Evolutionary conservation across 2,329 filamentous ascomycete genomes (phyloP).

Genomic region (Orbilia ellipsospora): DNA sequence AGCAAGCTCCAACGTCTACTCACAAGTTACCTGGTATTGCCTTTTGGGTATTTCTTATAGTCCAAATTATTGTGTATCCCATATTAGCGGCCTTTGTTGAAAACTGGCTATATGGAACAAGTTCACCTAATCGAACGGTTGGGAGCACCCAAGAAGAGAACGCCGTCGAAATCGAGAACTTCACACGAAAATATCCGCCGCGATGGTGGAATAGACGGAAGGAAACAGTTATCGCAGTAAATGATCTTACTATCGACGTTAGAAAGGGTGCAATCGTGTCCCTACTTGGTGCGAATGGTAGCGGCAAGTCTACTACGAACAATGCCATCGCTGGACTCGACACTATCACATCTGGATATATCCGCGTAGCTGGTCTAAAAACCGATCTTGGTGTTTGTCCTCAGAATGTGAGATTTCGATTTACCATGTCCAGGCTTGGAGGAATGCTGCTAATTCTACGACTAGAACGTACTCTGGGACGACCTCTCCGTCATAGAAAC

Average conservation of each 20-base stretch:
- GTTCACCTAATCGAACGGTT: constrained; percentile 64
- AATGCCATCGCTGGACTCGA: constrained; percentile 87
- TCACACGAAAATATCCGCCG: constrained; percentile 82
- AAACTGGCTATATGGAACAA: constrained; percentile 75
- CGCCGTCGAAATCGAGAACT: constrained; percentile 76
- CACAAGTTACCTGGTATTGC: constrained; percentile 78
- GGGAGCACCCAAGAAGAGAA: constrained; percentile 60
- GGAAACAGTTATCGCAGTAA: constrained; percentile 81
- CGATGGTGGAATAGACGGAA: constrained; percentile 64
- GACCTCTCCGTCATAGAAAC: constrained; percentile 88
- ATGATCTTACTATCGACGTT: constrained; percentile 76
- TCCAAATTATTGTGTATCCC: constrained; percentile 83
- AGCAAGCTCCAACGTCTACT: constrained; percentile 72
- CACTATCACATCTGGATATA: constrained; percentile 78
- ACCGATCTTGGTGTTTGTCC: constrained; percentile 79
- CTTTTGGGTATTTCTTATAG: constrained; percentile 79
- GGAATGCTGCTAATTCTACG: not conserved
- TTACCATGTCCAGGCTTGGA: too few relatives aligned
- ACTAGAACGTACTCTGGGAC: constrained; percentile 91
- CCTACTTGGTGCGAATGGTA: constrained; percentile 87
- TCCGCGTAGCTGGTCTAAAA: constrained; percentile 65
- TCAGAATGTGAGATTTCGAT: constrained; percentile 65
- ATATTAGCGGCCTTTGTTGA: constrained; percentile 80
- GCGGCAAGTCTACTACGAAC: constrained; percentile 88
- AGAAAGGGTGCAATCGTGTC: constrained; percentile 84